A percentile compares a stretch with the other conserved stretches of the same genome.
phyloP scores from a whole-genome alignment of 129 eudicot genomes.

The Pittosporum tobira region DNA sequence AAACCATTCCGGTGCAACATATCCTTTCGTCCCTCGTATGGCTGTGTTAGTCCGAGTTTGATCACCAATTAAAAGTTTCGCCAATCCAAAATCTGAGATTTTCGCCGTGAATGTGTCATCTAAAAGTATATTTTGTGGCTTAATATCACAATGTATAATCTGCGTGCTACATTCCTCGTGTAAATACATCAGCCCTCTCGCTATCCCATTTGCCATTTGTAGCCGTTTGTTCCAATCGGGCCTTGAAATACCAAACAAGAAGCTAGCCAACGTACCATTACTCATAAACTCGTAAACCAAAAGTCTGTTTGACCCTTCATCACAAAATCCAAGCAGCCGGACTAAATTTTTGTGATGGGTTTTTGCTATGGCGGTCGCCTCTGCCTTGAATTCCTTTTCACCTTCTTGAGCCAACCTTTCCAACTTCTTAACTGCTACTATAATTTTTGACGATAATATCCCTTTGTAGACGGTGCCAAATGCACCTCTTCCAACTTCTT shows the following conservation, averaged over 20 bases:
- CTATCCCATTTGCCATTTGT: conserved; percentile 19
- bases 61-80: conserved; percentile 18
- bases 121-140: conserved; percentile 28
- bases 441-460: neutral
- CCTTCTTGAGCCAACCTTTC: conserved; percentile 13
- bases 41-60: conserved; percentile 18
- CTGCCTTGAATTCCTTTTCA: conserved; percentile 20
- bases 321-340: conserved; percentile 22
- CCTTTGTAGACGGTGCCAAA: conserved; percentile 31
- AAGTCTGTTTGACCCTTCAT: conserved; percentile 19
- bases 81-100: conserved; percentile 26
- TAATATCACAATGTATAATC: conserved; percentile 30
- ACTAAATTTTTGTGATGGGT: conserved; percentile 33
- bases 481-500: conserved; percentile 28
- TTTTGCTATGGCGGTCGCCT: conserved; percentile 17
- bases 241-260: conserved; percentile 12
- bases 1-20: conserved; percentile 39
- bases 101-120: conserved; percentile 15
- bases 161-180: conserved; percentile 28
- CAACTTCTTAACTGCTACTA: conserved; percentile 19
- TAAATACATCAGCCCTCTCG: conserved; percentile 20
- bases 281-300: conserved; percentile 31
- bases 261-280: conserved; percentile 18
- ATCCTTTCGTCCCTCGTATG: conserved; percentile 25
- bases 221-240: conserved; percentile 20